phyloP scores from a whole-genome alignment of 805 yeast species.

The Hanseniaspora thailandica region DNA sequence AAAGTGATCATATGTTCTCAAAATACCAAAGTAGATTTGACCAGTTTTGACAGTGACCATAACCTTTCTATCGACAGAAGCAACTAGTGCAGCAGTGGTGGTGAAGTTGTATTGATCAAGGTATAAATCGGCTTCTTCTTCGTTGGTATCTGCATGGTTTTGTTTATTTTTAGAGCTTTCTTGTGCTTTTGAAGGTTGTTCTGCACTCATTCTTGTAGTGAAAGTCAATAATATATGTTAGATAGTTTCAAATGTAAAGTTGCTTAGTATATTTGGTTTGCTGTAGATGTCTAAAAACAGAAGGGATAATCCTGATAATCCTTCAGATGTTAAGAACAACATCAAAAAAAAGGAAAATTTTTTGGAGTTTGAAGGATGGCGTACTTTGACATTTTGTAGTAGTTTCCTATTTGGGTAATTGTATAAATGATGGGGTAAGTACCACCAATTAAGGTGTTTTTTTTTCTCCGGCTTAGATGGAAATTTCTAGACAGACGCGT shows the following conservation, averaged over 20 bases:
- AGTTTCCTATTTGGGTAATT: not conserved
- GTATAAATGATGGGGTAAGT: not conserved
- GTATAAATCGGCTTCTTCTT: conserved; percentile 45
- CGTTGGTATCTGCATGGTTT: conserved; percentile 22
- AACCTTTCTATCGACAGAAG: conserved; percentile 70
- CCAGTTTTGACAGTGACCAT: conserved; percentile 86
- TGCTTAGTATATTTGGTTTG: no score
- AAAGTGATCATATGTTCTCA: conserved; percentile 91
- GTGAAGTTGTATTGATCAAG: conserved; percentile 74
- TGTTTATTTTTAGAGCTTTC: not conserved
- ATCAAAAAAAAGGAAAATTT: not conserved
- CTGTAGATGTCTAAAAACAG: no score
- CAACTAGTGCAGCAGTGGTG: conserved; percentile 81
- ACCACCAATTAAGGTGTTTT: not conserved
- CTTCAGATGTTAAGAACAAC: not conserved
- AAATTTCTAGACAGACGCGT: not conserved
- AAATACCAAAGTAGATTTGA: conserved; percentile 70
- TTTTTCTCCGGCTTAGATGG: not conserved
- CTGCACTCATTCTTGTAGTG: not conserved
- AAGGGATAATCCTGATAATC: no score
- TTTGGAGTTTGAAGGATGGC: not conserved
- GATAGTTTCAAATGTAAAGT: no score
- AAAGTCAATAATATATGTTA: no score
- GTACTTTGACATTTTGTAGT: not conserved
- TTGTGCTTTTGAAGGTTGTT: not conserved